Conservation (phyloP, 257 asterid species). For the Lycium ferocissimum region DNA sequence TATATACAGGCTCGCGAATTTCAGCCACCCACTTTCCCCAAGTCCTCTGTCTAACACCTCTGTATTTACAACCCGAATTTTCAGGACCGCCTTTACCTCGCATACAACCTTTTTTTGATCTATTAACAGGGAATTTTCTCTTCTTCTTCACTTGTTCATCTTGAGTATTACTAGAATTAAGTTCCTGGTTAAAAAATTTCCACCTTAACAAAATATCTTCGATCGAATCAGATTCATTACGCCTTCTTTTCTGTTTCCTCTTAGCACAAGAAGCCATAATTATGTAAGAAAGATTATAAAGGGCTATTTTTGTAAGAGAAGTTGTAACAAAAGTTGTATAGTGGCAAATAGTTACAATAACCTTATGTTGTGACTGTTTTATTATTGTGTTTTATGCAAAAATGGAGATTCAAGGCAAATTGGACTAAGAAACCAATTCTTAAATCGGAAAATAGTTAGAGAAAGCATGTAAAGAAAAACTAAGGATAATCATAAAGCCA, state of each 20-base stretch:
- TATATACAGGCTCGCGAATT: conserved; percentile 36
- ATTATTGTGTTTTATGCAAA: no score
- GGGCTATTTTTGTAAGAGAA: no score
- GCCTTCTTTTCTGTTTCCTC: conserved; percentile 22
- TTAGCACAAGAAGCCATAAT: background rate
- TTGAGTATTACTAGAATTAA: background rate
- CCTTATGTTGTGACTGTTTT: no score
- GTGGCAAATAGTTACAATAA: background rate
- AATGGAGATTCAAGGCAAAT: no score
- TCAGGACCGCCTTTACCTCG: conserved; percentile 49
- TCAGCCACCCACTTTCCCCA: conserved; percentile 56
- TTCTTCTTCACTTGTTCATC: conserved; percentile 18
- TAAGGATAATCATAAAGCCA: background rate
- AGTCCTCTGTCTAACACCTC: conserved; percentile 49
- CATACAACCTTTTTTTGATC: conserved; percentile 41
- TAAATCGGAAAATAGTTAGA: no score
- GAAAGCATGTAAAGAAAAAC: background rate
- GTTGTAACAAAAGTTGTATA: no score
- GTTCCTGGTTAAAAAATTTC: background rate
- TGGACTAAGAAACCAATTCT: no score
- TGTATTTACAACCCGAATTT: conserved; percentile 30
- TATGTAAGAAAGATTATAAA: background rate
- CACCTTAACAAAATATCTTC: conserved; percentile 27
- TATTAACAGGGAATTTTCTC: background rate
- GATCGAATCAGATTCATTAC: conserved; percentile 5